These are phyloP conservation scores for Lanmaoa rubissima DNA, from an alignment of 768 basidiomycete species.

Conservation along the genomic window DNA sequence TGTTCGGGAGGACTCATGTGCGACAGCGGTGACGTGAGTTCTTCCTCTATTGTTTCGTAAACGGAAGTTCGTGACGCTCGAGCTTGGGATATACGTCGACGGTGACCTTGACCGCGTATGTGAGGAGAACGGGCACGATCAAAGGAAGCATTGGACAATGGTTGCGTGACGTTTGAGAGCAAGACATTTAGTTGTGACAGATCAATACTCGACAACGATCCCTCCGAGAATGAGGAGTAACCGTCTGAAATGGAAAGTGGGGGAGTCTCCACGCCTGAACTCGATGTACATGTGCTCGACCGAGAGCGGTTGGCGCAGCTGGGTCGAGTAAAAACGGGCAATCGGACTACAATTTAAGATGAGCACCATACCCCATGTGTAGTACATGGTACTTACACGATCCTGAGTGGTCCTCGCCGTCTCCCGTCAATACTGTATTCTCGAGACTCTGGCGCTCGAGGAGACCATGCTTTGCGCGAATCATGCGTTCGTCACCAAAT, in stretches of 20 bases:
- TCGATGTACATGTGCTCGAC: constrained; percentile 67
- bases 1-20: constrained; percentile 27
- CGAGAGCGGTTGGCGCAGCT: constrained; percentile 49
- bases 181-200: constrained; percentile 56
- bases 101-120: constrained; percentile 62
- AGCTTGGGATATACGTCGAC: constrained; percentile 64
- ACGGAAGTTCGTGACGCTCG: constrained; percentile 64
- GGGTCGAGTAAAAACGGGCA: constrained; percentile 65
- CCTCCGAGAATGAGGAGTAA: constrained; percentile 62
- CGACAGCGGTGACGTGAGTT: constrained; percentile 40
- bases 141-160: constrained; percentile 43
- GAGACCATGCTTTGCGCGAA: constrained; percentile 58
- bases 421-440: constrained; percentile 59
- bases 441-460: constrained; percentile 67
- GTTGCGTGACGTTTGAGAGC: constrained; percentile 55
- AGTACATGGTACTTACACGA: constrained; percentile 44
- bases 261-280: constrained; percentile 68
- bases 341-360: constrained; percentile 35
- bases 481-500: constrained; percentile 70
- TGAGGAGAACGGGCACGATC: constrained; percentile 35
- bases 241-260: constrained; percentile 69
- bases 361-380: background rate
- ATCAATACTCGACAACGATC: constrained; percentile 79
- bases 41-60: constrained; percentile 82
- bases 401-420: constrained; percentile 56